Evolutionary conservation across 2,329 filamentous ascomycete species (phyloP).

Genomic region (Xylaria sp.): DNA sequence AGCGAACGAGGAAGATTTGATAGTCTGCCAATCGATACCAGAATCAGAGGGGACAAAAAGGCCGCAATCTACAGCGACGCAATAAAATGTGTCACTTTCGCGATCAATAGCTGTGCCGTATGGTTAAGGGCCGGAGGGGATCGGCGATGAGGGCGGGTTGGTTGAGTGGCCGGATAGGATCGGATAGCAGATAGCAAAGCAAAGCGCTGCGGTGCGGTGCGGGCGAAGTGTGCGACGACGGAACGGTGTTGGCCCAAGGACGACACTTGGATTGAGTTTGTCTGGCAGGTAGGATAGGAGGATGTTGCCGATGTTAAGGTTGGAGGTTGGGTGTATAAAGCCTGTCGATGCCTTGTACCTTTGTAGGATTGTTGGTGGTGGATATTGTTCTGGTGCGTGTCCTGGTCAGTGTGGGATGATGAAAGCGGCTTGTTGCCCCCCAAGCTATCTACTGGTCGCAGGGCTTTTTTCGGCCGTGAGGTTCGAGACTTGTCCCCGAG

Average conservation of each 20-base stretch:
- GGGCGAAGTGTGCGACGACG: slow-evolving; percentile 2
- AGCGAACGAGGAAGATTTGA: slow-evolving; percentile 12
- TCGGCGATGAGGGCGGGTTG: not conserved
- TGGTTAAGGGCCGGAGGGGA: not conserved
- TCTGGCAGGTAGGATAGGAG: slow-evolving; percentile 17
- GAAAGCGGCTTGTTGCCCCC: slow-evolving; percentile 45
- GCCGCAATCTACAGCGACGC: not conserved
- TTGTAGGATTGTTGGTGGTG: slow-evolving; percentile 25
- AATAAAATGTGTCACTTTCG: slow-evolving; percentile 7
- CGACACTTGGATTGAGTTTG: not conserved
- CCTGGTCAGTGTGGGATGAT: slow-evolving; percentile 43
- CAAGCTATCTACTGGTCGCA: not conserved
- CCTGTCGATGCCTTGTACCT: slow-evolving; percentile 28
- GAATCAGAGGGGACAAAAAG: not conserved
- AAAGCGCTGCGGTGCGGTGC: not conserved
- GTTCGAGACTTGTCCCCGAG: slow-evolving; percentile 36
- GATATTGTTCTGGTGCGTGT: slow-evolving; percentile 32
- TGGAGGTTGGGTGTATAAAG: slow-evolving; percentile 7
- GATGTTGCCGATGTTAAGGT: not conserved
- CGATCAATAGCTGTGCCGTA: not conserved
- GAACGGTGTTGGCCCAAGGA: not conserved
- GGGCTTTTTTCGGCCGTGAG: slow-evolving; percentile 31
- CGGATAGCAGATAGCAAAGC: slow-evolving; percentile 8
- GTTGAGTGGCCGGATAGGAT: slow-evolving; percentile 23
- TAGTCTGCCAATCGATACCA: slow-evolving; percentile 14